A percentile compares a stretch with the other conserved stretches of the same genome.
phyloP scores from a whole-genome alignment of 2,329 filamentous ascomycete species.

The Tolypocladium endophyticum region DNA sequence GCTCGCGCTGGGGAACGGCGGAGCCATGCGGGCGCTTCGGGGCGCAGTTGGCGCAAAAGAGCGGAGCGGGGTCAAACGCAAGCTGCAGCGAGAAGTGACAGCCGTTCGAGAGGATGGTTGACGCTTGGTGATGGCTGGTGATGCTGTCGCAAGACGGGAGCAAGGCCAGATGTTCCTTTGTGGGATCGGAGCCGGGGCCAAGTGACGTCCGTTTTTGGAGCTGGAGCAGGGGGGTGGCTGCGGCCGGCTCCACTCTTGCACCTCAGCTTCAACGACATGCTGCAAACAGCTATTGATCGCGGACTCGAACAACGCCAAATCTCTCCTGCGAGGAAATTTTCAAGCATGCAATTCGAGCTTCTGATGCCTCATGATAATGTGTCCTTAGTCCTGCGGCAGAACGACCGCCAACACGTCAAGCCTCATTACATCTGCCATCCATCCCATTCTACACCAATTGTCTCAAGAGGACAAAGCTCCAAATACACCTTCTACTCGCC shows the following conservation, averaged over 20 bases:
- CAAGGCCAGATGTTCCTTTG: neutral
- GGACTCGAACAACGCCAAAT: neutral
- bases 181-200: neutral
- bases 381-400: no score
- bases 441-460: neutral
- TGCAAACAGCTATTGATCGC: neutral
- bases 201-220: neutral
- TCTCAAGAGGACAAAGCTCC: neutral
- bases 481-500: neutral
- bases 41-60: neutral
- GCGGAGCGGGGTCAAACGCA: neutral
- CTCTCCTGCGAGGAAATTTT: neutral
- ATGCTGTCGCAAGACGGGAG: neutral
- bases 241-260: neutral
- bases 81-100: neutral
- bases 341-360: neutral
- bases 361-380: no score
- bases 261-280: neutral
- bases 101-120: neutral
- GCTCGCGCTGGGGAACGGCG: conserved; percentile 41
- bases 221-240: neutral
- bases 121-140: neutral
- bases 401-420: no score
- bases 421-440: neutral
- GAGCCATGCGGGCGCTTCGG: conserved; percentile 19